Conservation (phyloP, 331 rosid genomes). For the Quercus phellos region DNA sequence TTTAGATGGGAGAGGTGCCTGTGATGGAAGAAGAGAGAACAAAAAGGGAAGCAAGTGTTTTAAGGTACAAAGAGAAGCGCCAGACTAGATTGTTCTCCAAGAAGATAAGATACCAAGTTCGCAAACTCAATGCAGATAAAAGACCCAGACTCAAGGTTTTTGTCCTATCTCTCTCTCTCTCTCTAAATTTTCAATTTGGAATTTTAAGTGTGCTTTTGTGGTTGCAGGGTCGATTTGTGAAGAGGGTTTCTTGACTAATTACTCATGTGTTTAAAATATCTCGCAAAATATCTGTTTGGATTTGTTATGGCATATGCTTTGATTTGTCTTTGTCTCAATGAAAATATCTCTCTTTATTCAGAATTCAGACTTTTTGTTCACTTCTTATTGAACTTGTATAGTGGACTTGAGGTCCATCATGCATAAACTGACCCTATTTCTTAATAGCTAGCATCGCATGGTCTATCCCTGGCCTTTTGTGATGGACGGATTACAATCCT, state of each 20-base stretch:
- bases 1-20: constrained; percentile 84
- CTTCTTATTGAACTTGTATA: neutral
- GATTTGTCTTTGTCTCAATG: constrained; percentile 18
- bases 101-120: constrained; percentile 96
- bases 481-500: neutral
- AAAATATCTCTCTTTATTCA: constrained; percentile 25
- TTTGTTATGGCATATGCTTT: constrained; percentile 19
- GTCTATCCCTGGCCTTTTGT: neutral
- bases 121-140: constrained; percentile 84
- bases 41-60: constrained; percentile 83
- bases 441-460: neutral
- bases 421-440: neutral
- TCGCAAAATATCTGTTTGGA: constrained; percentile 37
- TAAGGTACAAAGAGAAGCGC: constrained; percentile 78
- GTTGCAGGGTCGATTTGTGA: constrained; percentile 88
- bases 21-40: constrained; percentile 58
- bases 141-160: constrained; percentile 80
- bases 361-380: neutral
- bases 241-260: constrained; percentile 41
- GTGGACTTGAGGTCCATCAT: neutral
- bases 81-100: constrained; percentile 75
- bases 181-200: constrained; percentile 7
- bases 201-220: constrained; percentile 25
- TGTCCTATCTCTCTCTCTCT: neutral
- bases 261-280: constrained; percentile 33